Percentiles rank a stretch among this genome's conserved stretches.
Conservation (phyloP, 2,329 filamentous ascomycete species). For the Arthrobotrys conoides region DNA sequence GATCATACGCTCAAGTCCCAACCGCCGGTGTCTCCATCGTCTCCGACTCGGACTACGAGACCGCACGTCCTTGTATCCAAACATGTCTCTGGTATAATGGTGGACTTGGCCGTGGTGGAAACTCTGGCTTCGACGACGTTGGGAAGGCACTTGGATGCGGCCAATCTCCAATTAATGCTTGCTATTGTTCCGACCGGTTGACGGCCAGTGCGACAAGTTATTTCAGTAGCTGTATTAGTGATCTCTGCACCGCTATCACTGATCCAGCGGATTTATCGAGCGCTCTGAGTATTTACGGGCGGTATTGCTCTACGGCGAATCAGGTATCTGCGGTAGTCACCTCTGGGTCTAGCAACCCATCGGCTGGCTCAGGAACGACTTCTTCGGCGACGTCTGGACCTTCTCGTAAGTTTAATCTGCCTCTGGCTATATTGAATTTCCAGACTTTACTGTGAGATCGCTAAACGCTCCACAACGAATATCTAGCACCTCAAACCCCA, state of each 20-base stretch:
- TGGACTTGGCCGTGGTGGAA: constrained; percentile 62
- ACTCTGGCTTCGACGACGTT: constrained; percentile 52
- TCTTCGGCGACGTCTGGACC: neutral
- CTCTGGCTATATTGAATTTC: neutral
- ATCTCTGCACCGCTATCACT: constrained; percentile 62
- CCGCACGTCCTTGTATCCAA: constrained; percentile 62
- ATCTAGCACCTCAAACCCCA: neutral
- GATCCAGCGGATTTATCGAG: constrained; percentile 62
- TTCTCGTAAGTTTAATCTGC: constrained; percentile 3
- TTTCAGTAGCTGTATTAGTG: constrained; percentile 63
- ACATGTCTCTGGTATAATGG: constrained; percentile 64
- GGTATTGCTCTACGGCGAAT: constrained; percentile 64
- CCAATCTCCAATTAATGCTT: constrained; percentile 63
- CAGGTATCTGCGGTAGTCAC: constrained; percentile 19
- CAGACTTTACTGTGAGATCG: too few relatives aligned
- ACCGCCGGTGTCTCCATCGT: constrained; percentile 51
- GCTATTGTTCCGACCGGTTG: constrained; percentile 63
- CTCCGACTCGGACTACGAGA: constrained; percentile 50
- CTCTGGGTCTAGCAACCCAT: neutral
- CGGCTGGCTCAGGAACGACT: neutral
- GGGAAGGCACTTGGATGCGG: constrained; percentile 63
- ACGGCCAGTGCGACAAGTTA: constrained; percentile 64
- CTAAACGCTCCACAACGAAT: neutral
- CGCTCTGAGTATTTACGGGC: constrained; percentile 63
- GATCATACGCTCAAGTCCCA: constrained; percentile 24